phyloP scores from a whole-genome alignment of 352 stramenopile species.

The Globisporangium spiculum region DNA sequence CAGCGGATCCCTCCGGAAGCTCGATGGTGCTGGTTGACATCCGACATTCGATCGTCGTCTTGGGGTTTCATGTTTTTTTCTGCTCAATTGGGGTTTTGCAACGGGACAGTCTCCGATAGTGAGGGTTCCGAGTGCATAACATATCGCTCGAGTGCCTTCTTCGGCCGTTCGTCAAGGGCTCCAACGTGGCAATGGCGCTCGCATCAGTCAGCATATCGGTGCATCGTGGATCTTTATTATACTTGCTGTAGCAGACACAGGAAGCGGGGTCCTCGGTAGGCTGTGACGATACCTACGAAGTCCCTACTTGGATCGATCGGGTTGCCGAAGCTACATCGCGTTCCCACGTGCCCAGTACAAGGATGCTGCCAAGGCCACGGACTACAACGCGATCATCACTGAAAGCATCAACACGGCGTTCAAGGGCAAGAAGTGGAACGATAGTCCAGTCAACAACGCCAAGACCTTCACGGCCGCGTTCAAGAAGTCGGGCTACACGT shows the following conservation, averaged over 20 bases:
- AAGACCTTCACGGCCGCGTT: constrained; percentile 42
- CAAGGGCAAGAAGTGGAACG: constrained; percentile 48
- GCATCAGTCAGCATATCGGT: background rate
- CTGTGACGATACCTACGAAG: background rate
- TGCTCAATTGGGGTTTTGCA: background rate
- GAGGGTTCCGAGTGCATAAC: background rate
- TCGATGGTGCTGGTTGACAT: no score
- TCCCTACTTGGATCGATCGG: background rate
- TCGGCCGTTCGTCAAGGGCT: background rate
- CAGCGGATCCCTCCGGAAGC: background rate
- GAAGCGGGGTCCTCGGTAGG: background rate
- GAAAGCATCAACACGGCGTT: constrained; percentile 25
- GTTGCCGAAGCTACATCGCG: constrained; percentile 32
- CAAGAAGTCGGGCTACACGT: constrained; percentile 33
- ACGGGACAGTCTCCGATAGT: background rate
- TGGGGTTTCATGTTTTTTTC: no score
- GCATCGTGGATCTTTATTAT: background rate
- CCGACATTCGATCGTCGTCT: no score
- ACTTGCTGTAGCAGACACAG: background rate
- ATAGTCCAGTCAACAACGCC: constrained; percentile 41
- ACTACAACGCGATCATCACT: constrained; percentile 28
- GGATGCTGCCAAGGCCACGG: constrained; percentile 25
- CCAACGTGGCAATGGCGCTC: background rate
- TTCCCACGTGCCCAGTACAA: constrained; percentile 39
- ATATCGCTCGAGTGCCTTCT: background rate